Base-by-base conservation (phyloP, 768 basidiomycete genomes). In the Trametes meyenii region DNA sequence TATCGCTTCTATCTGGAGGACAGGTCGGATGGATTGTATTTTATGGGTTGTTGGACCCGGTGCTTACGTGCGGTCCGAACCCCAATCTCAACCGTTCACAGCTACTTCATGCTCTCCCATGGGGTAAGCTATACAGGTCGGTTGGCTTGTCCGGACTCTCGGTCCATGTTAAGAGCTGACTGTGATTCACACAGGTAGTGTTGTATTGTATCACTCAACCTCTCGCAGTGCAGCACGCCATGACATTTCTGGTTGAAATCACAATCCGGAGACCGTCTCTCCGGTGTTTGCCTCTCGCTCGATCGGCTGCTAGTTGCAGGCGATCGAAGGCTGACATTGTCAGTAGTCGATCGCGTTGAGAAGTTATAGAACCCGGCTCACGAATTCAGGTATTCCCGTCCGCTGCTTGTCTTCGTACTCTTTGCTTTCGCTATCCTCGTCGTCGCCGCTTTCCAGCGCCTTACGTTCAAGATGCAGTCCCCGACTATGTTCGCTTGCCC, bases 271-370 rank as follows among this genome's bases (percentile, higher is more conserved):
- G 40, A 21, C 3, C 33, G 3, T 44, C 12, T 5, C 10, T 16
- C 60, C 46, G 38, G 45, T 61, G 53, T 52, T 24, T 43, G 52
- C 55, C 58, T 14, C 46, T 13, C n/a, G 11, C 33, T 23, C 1
- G 44, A 12, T 42, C 51, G 48, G 45, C 60, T 48, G 55, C 40
- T 19, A 29, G n/a, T 21, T 44, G 24, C 38, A 50, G 40, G 49
- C 57, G 49, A 50, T 50, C 43, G 38, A 52, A 51, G 63, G 53
- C 54, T 40, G 51, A 29, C 45, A 51, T 19, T 50, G 55, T 39
- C 55, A 40, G 16, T 16, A 55, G 14, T 29, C 19, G 33, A 62
- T 12, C 24, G 8, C 3, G 26, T 11, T 42, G 14, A 46, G 40
- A 12, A 40, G 36, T 23, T 17, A 38, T 5, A n/a, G 21, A 8